A percentile compares a stretch with the other conserved stretches of the same genome.
phyloP scores from a whole-genome alignment of 108 stramenopile species.

The Chaetoceros muelleri region DNA sequence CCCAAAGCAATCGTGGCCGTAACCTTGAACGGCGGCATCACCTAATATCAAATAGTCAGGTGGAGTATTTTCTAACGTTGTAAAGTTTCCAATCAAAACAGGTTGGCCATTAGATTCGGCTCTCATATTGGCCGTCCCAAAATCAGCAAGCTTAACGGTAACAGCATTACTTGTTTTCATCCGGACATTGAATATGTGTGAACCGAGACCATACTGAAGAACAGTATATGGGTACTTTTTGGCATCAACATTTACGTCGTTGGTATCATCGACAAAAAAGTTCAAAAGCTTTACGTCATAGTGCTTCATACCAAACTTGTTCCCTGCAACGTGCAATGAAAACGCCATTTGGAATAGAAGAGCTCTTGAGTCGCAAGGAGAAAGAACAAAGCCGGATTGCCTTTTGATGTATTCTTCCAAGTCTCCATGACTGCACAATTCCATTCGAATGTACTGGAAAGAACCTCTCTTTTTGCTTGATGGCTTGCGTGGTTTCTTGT shows the following conservation, averaged over 20 bases:
- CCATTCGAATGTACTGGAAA: constrained; percentile 97
- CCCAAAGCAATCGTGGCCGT: constrained; percentile 87
- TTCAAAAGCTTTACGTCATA: constrained; percentile 99
- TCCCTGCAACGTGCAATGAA: constrained; percentile 78
- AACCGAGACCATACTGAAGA: constrained; percentile 77
- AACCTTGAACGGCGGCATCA: constrained; percentile 73
- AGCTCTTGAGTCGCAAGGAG: constrained; percentile 29
- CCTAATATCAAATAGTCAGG: constrained; percentile 89
- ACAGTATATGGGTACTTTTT: constrained; percentile 27
- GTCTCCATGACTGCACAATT: constrained; percentile 89
- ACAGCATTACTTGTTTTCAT: constrained; percentile 38
- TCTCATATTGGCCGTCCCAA: constrained; percentile 87
- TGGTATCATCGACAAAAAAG: constrained; percentile 46
- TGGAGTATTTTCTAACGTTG: constrained; percentile 96
- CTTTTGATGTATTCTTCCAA: constrained; percentile 80
- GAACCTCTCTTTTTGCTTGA: not conserved
- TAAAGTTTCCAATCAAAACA: constrained; percentile 87
- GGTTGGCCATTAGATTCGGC: constrained; percentile 66
- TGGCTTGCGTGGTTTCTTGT: not conserved
- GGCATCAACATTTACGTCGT: constrained; percentile 4
- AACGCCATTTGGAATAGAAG: constrained; percentile 93
- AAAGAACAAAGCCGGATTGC: constrained; percentile 35
- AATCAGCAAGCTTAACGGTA: constrained; percentile 95
- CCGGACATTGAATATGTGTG: constrained; percentile 51
- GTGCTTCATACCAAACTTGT: constrained; percentile 81